Percentiles rank a stretch among this genome's conserved stretches.
These are phyloP conservation scores for Lodderomyces elongisporus DNA, from an alignment of 1,139 yeast species.

Conservation along the genomic window DNA sequence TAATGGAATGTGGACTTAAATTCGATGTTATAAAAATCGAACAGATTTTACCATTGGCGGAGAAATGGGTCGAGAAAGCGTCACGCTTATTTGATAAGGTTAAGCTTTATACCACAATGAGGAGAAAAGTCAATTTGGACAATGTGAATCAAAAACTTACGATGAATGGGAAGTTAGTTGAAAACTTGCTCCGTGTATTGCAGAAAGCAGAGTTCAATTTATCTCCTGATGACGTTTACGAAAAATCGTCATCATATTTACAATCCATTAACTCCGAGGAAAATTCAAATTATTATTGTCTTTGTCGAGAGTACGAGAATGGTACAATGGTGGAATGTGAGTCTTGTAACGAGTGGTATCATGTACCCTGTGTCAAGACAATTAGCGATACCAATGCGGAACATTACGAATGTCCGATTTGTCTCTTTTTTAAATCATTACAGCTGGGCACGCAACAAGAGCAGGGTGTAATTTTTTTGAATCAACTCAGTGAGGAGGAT, in stretches of 20 bases:
- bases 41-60: slow-evolving; percentile 23
- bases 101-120: slow-evolving; percentile 23
- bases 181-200: slow-evolving; percentile 25
- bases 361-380: slow-evolving; percentile 51
- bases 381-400: slow-evolving; percentile 24
- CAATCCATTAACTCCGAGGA: slow-evolving; percentile 12
- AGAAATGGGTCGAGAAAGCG: slow-evolving; percentile 36
- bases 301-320: slow-evolving; percentile 64
- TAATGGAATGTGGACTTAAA: slow-evolving; percentile 24
- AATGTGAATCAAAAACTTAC: slow-evolving; percentile 18
- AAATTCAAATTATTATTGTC: slow-evolving; percentile 45
- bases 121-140: slow-evolving; percentile 15
- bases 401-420: slow-evolving; percentile 62
- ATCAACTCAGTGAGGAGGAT: slow-evolving; percentile 20
- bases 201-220: slow-evolving; percentile 35
- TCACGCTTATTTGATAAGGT: slow-evolving; percentile 29
- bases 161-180: slow-evolving; percentile 19
- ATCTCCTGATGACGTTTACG: slow-evolving; percentile 36
- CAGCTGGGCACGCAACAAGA: too few relatives aligned
- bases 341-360: slow-evolving; percentile 77
- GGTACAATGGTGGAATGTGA: slow-evolving; percentile 83
- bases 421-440: slow-evolving; percentile 33
- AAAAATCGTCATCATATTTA: slow-evolving; percentile 24
- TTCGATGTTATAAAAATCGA: slow-evolving; percentile 18
- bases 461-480: slow-evolving; percentile 15